A percentile compares a stretch with the other conserved stretches of the same genome.
Conservation (phyloP, 176 grass and related monocot species). For the Thalia dealbata region DNA sequence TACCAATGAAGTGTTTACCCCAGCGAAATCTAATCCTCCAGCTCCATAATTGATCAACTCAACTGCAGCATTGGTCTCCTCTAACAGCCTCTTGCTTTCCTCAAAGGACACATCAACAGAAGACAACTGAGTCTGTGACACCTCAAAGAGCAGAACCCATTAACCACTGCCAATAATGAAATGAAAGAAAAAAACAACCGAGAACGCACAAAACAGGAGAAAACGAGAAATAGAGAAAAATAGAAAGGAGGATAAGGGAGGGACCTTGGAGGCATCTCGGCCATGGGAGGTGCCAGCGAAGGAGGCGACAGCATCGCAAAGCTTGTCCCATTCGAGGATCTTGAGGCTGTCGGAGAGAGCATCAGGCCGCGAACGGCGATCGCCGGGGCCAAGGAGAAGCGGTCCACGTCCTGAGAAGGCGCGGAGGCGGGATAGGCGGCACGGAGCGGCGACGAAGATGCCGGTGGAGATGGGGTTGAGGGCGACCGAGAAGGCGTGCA, state of each 20-base stretch:
- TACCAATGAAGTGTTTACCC: slow-evolving; percentile 49
- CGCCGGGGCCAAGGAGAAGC: slow-evolving; percentile 12
- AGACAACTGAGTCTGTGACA: slow-evolving; percentile 41
- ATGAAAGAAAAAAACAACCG: slow-evolving; percentile 10
- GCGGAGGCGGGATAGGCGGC: not conserved
- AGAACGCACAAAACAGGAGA: not conserved
- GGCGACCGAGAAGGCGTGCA: not conserved
- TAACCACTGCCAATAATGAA: not conserved
- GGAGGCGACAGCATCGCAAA: slow-evolving; percentile 48
- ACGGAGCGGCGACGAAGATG: not conserved
- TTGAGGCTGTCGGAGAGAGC: slow-evolving; percentile 43
- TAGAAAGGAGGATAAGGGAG: not conserved
- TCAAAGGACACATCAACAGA: slow-evolving; percentile 56
- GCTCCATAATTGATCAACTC: slow-evolving; percentile 41
- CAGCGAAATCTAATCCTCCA: slow-evolving; percentile 48
- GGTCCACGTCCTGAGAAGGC: slow-evolving; percentile 4
- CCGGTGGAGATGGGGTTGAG: not conserved
- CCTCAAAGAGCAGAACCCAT: not conserved
- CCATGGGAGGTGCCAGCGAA: slow-evolving; percentile 53
- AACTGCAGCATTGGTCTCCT: slow-evolving; percentile 52
- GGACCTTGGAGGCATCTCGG: slow-evolving; percentile 48
- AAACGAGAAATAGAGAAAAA: not conserved
- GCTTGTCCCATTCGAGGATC: slow-evolving; percentile 61
- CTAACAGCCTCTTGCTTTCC: slow-evolving; percentile 42
- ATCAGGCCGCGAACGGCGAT: not conserved